Base-by-base conservation (phyloP, 2,329 filamentous ascomycete species). In the Fusarium oxysporum region DNA sequence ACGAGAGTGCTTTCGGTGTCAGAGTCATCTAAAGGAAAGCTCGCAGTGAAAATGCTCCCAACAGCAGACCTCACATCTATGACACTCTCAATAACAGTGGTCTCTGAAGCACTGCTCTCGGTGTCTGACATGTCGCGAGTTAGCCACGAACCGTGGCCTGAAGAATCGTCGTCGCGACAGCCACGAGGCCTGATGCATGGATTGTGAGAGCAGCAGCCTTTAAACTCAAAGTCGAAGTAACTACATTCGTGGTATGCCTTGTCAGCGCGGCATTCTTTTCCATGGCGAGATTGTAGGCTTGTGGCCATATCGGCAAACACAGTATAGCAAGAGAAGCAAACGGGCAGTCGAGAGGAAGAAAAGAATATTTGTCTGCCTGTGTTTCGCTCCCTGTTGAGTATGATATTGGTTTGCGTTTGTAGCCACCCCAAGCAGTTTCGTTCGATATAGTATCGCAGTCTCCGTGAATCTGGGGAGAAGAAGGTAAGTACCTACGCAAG, bases 181-280 rank as follows among this genome's bases (percentile, higher is more conserved):
- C 68, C 68, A 23, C 45, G 68, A 58, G 68, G 68, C n/a, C 45
- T 56, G 35, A 68, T 68, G 73, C 87, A 89, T 21, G 86, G 82
- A 66, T 86, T 76, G 19, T 81, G 75, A 19, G 79, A 75, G 75
- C 86, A 89, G 72, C 87, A 89, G 23, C 85, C 86, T 28, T 14
- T 12, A 8, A 21, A 73, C 6, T 56, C 63, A 70, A 84, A 86
- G 37, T 71, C 68, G 71, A 78, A 83, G 53, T 57, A 44, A 19
- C 53, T 65, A 70, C 85, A 88, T 30, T 67, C 55, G 70, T 84
- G 87, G 69, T 80, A 86, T 35, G 56, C 37, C 25, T 71, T 72
- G 64, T 78, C 80, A 12, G 63, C 7, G 11, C 77, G 67, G 53
- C 85, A 85, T 53, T 57, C 53, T 17, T 21, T 67, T 37, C 44